Evolutionary conservation across 2,329 filamentous ascomycete species (phyloP), one percentile per base, ranked within the genome.

Genomic region (Colletotrichum sp.): DNA sequence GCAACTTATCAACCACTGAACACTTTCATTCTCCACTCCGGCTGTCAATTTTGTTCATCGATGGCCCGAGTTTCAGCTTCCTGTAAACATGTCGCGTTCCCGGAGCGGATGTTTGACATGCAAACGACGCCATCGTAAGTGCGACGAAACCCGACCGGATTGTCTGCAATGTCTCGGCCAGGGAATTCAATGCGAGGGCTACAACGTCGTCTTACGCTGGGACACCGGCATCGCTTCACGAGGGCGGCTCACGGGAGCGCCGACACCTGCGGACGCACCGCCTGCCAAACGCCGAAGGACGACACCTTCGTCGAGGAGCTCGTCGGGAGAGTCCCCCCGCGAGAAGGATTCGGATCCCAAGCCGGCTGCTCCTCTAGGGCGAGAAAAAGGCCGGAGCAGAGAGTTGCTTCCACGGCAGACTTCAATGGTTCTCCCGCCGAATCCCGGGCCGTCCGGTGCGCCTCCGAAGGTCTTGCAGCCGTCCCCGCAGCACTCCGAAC

Each of bases 41-140:
- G 7, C 55, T 18, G 3, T 59, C 13, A 8, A 21, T 13, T 7
- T 21, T 13, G 3, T 10, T 15, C 66, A 69, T 62, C 67, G 55
- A 69, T 44, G 55, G 34, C 67, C 34, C 9, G 5, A 6, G 49
- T 0, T 7, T 13, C 6, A 21, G 44, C 10, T 60, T 16, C n/a
- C 16, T 15, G 60, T 21, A 7, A 30, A 32, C 34, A 71, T 55
- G 68, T 63, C 57, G 59, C 57, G 59, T 24, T 49, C 57, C 16
- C 28, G 68, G 8, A 77, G 71, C 26, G 74, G 74, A 59, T 59
- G 55, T 59, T 28, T 59, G 36, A 78, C 71, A 6, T 79, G 77
- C 77, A 81, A 81, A 69, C 59, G 73, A 28, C 79, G 81, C 28
- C 79, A 81, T 36, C 80, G 82, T 64, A 83, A 83, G 73, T 83